A percentile compares a stretch with the other conserved stretches of the same genome.
Evolutionary conservation across 1,284 basidiomycete genomes (phyloP).

Genomic region (Hortiboletus rubellus): DNA sequence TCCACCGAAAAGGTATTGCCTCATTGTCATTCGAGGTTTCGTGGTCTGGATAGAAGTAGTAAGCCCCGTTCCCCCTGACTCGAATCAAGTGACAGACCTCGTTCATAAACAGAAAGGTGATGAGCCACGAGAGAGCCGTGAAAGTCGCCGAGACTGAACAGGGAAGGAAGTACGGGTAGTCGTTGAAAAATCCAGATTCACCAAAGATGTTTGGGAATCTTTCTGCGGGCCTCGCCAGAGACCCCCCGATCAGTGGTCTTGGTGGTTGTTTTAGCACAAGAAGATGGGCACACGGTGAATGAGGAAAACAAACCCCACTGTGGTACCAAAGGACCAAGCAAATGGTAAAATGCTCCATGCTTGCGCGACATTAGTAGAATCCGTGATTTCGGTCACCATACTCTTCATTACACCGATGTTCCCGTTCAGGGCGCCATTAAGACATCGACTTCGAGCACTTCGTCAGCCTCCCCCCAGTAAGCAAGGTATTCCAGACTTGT

Average conservation of each 20-base stretch:
- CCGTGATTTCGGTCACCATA: constrained; percentile 38
- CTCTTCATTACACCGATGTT: constrained; percentile 51
- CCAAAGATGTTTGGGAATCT: constrained; percentile 57
- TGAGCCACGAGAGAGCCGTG: constrained; percentile 46
- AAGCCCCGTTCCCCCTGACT: not conserved
- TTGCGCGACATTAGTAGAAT: constrained; percentile 37
- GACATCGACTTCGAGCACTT: constrained; percentile 30
- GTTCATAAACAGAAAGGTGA: constrained; percentile 50
- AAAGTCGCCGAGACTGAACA: constrained; percentile 55
- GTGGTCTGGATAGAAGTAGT: constrained; percentile 19
- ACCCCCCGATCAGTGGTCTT: constrained; percentile 64
- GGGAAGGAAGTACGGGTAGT: constrained; percentile 69
- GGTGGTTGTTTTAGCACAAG: constrained; percentile 7
- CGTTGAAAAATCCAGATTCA: constrained; percentile 47
- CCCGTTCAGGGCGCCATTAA: constrained; percentile 44
- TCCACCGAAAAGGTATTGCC: constrained; percentile 25
- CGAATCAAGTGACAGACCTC: constrained; percentile 46
- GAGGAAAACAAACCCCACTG: constrained; percentile 40
- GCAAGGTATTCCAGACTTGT: not conserved
- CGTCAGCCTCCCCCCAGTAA: not conserved
- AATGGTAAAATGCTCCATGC: constrained; percentile 47
- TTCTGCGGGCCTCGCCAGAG: constrained; percentile 56
- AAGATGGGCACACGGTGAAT: not conserved
- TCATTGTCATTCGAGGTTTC: constrained; percentile 11
- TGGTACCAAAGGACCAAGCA: constrained; percentile 44